Base-by-base conservation (phyloP, 2,329 filamentous ascomycete species). In the Exophiala spinifera region DNA sequence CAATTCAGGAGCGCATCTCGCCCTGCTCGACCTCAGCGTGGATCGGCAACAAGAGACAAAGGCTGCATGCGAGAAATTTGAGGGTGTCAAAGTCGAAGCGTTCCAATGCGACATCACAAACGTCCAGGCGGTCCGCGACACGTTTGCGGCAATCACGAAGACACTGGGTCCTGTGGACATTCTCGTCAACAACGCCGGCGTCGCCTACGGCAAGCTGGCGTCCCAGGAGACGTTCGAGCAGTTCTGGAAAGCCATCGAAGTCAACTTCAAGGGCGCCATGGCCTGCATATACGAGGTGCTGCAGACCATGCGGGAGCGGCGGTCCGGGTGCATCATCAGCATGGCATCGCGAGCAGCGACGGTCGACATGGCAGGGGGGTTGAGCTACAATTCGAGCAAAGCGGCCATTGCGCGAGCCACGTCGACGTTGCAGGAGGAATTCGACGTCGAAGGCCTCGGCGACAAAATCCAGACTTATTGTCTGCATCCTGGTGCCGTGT, bases 141-240 rank as follows among this genome's bases (percentile, higher is more conserved):
- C 40, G 8, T 44, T 52, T n/a, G 28, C 31, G 10, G 19, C 21
- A 13, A 46, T 52, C 15, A 14, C 43, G 11, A 25, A 37, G 15
- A 31, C 43, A 14, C 19, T 52, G 8, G 49, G 49, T 7, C 49
- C 49, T 3, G 31, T 52, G 13, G 49, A 52, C 51, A 64, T 63
- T 19, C 59, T 66, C 11, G 57, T 65, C 36, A 66, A 65, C 56
- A 65, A 65, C 34, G 63, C 64, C 23, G 64, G 64, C 15, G 63
- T 51, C 7, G 61, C 59, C 20, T 49, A 36, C 20, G 46, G 54
- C 13, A 58, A 49, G 11, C 61, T 62, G 11, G 47, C 65, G 10
- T 61, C 36, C 39, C 28, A 45, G 23, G 39, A 42, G 19, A 52
- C 21, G 3, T 45, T 52, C 25, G 31, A 37, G 13, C 17, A 8